Evolutionary conservation across 768 basidiomycete species (phyloP).

Genomic region (Mycena galericulata): DNA sequence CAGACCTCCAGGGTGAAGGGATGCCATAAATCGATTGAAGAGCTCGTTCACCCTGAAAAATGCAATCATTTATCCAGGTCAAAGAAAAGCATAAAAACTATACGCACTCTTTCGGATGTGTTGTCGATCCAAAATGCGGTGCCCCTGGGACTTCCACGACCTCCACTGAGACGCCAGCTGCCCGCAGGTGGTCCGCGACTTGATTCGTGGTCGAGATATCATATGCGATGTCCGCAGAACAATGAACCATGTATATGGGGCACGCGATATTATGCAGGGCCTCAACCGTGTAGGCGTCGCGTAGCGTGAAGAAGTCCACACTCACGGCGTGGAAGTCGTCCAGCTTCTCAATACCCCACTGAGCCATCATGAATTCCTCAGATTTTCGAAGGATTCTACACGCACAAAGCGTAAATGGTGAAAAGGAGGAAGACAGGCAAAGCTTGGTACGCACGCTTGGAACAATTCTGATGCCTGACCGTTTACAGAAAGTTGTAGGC

Average conservation of each 20-base stretch:
- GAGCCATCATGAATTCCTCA: neutral
- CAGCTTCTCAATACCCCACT: slow-evolving; percentile 21
- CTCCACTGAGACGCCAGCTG: slow-evolving; percentile 25
- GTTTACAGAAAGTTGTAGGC: slow-evolving; percentile 14
- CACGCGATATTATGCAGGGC: slow-evolving; percentile 22
- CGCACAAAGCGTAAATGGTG: neutral
- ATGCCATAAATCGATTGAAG: neutral
- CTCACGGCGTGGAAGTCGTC: slow-evolving; percentile 21
- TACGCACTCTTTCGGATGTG: slow-evolving; percentile 27
- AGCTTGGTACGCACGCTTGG: too few relatives aligned
- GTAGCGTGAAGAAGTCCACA: slow-evolving; percentile 34
- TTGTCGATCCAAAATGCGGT: slow-evolving; percentile 30
- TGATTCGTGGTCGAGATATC: slow-evolving; percentile 12
- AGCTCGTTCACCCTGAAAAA: slow-evolving; percentile 2
- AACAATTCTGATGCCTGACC: too few relatives aligned
- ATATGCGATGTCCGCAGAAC: slow-evolving; percentile 38
- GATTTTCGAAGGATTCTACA: slow-evolving; percentile 16
- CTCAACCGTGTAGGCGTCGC: slow-evolving; percentile 19
- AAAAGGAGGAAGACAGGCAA: too few relatives aligned
- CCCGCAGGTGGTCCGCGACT: slow-evolving; percentile 19
- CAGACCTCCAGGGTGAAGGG: neutral
- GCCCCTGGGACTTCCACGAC: slow-evolving; percentile 22
- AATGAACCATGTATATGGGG: slow-evolving; percentile 33
- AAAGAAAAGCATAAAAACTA: neutral
- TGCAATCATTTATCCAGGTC: too few relatives aligned